A percentile compares a stretch with the other conserved stretches of the same genome.
These are phyloP conservation scores for Leccinum solheimii DNA, from an alignment of 1,284 basidiomycete species.

Conservation along the genomic window DNA sequence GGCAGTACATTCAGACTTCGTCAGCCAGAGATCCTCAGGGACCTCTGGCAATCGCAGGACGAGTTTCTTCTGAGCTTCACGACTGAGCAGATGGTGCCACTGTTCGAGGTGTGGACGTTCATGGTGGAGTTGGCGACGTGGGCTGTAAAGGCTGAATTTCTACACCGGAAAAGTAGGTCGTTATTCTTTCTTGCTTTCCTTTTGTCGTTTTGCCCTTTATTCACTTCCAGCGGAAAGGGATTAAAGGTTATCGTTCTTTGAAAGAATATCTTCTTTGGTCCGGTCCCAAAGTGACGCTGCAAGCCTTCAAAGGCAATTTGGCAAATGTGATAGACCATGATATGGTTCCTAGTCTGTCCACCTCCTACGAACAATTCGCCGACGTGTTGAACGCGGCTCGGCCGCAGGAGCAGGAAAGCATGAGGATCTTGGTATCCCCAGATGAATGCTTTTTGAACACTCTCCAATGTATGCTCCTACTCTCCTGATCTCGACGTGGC, in stretches of 20 bases:
- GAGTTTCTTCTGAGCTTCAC: conserved; percentile 16
- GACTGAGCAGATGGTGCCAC: not conserved
- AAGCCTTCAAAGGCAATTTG: conserved; percentile 14
- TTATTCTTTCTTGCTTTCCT: not conserved
- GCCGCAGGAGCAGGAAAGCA: not conserved
- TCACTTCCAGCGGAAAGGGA: not conserved
- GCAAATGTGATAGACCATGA: conserved; percentile 11
- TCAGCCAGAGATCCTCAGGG: conserved; percentile 2
- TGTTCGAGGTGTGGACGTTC: conserved; percentile 16
- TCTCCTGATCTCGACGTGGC: not conserved
- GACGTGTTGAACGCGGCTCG: conserved; percentile 5
- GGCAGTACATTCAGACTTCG: conserved; percentile 13
- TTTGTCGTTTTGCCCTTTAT: not conserved
- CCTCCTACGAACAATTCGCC: conserved; percentile 19
- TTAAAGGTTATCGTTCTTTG: conserved; percentile 7
- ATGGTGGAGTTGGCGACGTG: conserved; percentile 15
- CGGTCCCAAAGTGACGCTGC: conserved; percentile 11
- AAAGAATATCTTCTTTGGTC: conserved; percentile 21
- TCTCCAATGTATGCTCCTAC: conserved; percentile 10
- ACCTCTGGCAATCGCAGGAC: conserved; percentile 8
- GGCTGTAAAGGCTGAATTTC: conserved; percentile 13
- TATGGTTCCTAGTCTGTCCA: conserved; percentile 4
- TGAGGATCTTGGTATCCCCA: conserved; percentile 3
- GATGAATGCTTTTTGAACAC: not conserved
- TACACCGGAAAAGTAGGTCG: conserved; percentile 14